Conservation (phyloP, 345 rosid genomes). For the Iberis pinnata region DNA sequence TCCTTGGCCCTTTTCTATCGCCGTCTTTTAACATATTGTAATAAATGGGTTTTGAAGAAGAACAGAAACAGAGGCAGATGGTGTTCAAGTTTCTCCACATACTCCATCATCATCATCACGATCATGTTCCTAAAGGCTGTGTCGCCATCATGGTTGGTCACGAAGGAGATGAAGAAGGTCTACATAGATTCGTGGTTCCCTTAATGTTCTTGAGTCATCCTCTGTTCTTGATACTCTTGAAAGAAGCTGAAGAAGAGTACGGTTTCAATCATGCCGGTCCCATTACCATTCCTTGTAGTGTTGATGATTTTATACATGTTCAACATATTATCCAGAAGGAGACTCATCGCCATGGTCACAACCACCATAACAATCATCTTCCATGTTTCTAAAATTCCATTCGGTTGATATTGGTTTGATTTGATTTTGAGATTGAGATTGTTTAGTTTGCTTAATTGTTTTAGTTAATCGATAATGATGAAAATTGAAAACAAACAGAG, state of each 20-base stretch:
- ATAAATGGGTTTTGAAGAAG: constrained; percentile 42
- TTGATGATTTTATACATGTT: constrained; percentile 62
- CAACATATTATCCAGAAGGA: constrained; percentile 64
- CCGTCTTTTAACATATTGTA: constrained; percentile 35
- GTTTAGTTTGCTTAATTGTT: too few relatives aligned
- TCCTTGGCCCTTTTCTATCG: constrained; percentile 74
- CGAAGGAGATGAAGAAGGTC: constrained; percentile 49
- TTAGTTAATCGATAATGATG: too few relatives aligned
- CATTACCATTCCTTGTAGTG: constrained; percentile 75
- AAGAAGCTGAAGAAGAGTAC: constrained; percentile 73
- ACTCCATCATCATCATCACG: constrained; percentile 28
- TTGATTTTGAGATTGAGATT: too few relatives aligned
- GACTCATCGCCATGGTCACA: constrained; percentile 35
- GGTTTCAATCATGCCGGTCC: constrained; percentile 79
- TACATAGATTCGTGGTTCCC: constrained; percentile 65
- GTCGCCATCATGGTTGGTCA: constrained; percentile 73
- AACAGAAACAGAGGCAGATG: constrained; percentile 30
- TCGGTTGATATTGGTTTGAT: too few relatives aligned
- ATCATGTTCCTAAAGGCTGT: constrained; percentile 62
- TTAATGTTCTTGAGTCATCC: constrained; percentile 74
- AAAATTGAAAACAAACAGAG: too few relatives aligned
- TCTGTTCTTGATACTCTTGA: constrained; percentile 50
- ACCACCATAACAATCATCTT: constrained; percentile 21
- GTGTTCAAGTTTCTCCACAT: constrained; percentile 37
- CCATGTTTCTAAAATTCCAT: too few relatives aligned